Base-by-base conservation (phyloP, 257 asterid species). In the Anisodus acutangulus region DNA sequence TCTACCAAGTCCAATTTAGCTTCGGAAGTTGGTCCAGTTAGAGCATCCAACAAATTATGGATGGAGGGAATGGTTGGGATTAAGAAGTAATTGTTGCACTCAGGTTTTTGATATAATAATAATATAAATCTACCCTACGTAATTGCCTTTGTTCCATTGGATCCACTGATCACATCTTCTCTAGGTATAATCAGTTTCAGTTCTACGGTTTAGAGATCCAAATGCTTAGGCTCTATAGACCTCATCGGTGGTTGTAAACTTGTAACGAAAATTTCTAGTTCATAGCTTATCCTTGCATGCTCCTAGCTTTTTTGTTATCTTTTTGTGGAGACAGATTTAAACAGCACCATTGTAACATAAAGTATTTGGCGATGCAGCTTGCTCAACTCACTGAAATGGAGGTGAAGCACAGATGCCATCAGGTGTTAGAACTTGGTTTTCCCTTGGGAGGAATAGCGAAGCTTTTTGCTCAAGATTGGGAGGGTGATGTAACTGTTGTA, bases 391-490 rank as follows among this genome's bases (percentile, higher is more conserved):
- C 86, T 47, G 97, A 90, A 90, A 90, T 94, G 98, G 98, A 94
- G 90, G 97, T 92, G 79, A 94, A 94, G 86, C 98, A 94, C 89
- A 83, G 97, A 88, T 94, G 97, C 88, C 88, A 91, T 79, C 98
- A 94, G 86, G 86, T 94, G 83, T 49, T 94, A 90, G 95, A 94
- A 90, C 98, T 94, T 11, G 98, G 98, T 53, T 92, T 92, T 83
- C 98, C 94, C 10, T 84, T 94, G 37, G 94, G 98, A 16, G 95
- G 98, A 76, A 64, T 92, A 22, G 93, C 95, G 6, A 92, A 90
- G 89, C 91, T 94, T 13, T 94, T 94, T 84, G 95, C 98, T 80
- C 98, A 94, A 88, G 98, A 94, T 59, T 92, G 98, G 98, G 95
- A 94, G 87, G 98, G 97, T 8, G 97, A 94, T 60, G 97, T 92